phyloP scores from a whole-genome alignment of 345 rosid species.

The Iberis pinnata region DNA sequence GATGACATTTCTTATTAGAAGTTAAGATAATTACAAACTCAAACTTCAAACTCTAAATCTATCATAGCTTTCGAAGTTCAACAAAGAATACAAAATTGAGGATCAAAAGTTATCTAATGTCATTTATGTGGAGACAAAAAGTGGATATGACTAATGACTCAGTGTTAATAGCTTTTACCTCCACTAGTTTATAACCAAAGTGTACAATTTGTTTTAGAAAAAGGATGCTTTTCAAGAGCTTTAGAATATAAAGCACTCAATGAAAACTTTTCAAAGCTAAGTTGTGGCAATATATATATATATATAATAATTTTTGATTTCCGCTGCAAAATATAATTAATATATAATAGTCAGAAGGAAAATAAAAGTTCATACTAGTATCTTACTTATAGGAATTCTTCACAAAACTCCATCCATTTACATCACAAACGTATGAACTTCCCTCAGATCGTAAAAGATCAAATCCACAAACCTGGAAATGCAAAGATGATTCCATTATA shows the following conservation, averaged over 20 bases:
- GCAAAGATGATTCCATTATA: background rate
- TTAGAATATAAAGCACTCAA: background rate
- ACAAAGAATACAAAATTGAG: conserved; percentile 10
- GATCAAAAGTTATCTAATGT: too few relatives aligned
- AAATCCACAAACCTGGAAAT: conserved; percentile 90
- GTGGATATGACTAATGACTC: too few relatives aligned
- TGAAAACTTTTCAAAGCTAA: too few relatives aligned
- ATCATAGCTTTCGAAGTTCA: conserved; percentile 1
- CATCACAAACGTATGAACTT: conserved; percentile 94
- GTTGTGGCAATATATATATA: too few relatives aligned
- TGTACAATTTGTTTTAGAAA: background rate
- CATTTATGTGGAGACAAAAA: too few relatives aligned
- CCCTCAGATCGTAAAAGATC: conserved; percentile 98
- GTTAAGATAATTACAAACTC: conserved; percentile 1
- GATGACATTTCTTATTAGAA: conserved; percentile 12
- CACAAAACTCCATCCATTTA: conserved; percentile 99
- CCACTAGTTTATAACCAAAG: conserved; percentile 11
- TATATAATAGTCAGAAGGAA: background rate
- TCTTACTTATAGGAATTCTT: conserved; percentile 95
- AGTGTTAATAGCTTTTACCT: conserved; percentile 5
- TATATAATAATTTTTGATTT: background rate
- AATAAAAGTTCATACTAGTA: conserved; percentile 13
- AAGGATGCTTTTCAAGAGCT: conserved; percentile 2
- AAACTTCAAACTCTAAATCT: background rate
- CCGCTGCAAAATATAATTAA: too few relatives aligned